Evolutionary conservation across 257 asterid genomes (phyloP).

Genomic region (Eustoma russellianum): DNA sequence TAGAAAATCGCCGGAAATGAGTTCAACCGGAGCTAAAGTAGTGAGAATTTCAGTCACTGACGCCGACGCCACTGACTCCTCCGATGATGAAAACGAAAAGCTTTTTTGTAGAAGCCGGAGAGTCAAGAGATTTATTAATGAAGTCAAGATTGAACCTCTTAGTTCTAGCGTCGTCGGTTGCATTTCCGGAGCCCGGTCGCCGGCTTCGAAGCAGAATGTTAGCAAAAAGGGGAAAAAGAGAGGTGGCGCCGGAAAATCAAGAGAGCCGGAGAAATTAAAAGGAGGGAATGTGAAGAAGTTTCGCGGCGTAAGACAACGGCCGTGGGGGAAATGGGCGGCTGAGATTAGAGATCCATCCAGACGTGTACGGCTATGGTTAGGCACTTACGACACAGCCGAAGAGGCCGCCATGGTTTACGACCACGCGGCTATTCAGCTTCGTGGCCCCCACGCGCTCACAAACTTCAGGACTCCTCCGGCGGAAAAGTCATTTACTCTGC

Average conservation of each 20-base stretch:
- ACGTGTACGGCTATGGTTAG: constrained; percentile 80
- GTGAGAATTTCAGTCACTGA: constrained; percentile 67
- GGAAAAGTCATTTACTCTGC: constrained; percentile 1
- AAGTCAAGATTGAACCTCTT: constrained; percentile 43
- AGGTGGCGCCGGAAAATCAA: constrained; percentile 8
- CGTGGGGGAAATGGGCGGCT: constrained; percentile 99
- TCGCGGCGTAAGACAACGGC: constrained; percentile 83
- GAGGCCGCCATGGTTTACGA: constrained; percentile 97
- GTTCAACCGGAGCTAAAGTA: constrained; percentile 21
- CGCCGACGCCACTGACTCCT: constrained; percentile 81
- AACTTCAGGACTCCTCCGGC: neutral
- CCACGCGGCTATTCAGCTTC: constrained; percentile 86
- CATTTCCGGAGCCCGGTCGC: constrained; percentile 13
- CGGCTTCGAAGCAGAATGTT: constrained; percentile 7
- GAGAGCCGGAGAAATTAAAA: neutral
- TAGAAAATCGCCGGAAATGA: constrained; percentile 11
- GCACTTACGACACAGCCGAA: constrained; percentile 87
- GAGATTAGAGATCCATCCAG: constrained; percentile 80
- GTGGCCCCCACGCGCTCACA: constrained; percentile 89
- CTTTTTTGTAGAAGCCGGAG: constrained; percentile 18
- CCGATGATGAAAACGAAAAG: constrained; percentile 52
- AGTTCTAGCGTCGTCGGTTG: constrained; percentile 8
- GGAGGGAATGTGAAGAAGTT: constrained; percentile 33
- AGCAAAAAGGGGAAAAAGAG: constrained; percentile 28
- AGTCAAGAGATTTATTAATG: constrained; percentile 50